phyloP scores from a whole-genome alignment of 345 rosid genomes.

The Euphorbia pulcherrima region DNA sequence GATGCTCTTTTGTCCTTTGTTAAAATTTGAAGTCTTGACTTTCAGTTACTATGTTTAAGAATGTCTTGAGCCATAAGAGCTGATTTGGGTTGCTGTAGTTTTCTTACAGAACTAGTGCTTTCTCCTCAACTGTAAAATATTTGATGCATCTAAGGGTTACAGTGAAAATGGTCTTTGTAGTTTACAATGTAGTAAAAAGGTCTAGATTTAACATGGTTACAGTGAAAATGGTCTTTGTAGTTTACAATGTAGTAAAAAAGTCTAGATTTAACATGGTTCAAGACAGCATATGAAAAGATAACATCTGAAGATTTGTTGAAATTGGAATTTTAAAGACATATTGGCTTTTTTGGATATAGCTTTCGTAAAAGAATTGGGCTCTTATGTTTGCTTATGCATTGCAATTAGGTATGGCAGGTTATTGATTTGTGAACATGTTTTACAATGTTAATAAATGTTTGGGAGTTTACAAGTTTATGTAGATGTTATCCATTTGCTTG shows the following conservation, averaged over 20 bases:
- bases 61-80: neutral
- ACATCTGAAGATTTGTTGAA: neutral
- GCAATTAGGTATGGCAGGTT: neutral
- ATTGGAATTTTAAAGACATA: neutral
- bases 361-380: too few species aligned
- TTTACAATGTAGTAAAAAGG: too few species aligned
- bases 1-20: neutral
- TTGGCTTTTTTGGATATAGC: neutral
- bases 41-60: neutral
- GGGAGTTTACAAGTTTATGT: neutral
- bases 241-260: too few species aligned
- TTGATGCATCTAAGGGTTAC: neutral
- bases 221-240: too few species aligned
- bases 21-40: neutral
- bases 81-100: neutral
- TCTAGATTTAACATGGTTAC: too few species aligned
- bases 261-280: too few species aligned
- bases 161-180: too few species aligned
- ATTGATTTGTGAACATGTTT: neutral
- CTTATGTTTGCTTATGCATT: neutral
- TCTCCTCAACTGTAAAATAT: neutral
- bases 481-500: too few species aligned
- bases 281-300: too few species aligned
- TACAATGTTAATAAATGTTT: neutral
- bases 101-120: neutral